These are phyloP conservation scores for Termitomyces sp. DNA, from an alignment of 1,284 basidiomycete species.

Conservation along the genomic window DNA sequence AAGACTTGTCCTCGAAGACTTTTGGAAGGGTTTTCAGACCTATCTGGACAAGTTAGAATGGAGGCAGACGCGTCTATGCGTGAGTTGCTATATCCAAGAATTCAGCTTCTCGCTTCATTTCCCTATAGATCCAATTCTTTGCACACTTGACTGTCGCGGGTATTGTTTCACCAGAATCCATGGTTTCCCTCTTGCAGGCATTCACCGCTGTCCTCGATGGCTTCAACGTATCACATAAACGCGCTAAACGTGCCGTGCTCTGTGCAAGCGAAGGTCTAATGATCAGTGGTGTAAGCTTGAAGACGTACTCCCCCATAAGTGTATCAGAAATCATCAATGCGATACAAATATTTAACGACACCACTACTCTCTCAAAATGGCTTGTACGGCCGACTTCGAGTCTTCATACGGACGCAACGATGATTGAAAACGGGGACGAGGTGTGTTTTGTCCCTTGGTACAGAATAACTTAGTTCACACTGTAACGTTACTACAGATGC, in stretches of 20 bases:
- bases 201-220: slow-evolving; percentile 86
- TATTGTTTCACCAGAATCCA: slow-evolving; percentile 70
- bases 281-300: slow-evolving; percentile 60
- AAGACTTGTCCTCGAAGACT: slow-evolving; percentile 78
- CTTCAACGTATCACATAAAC: slow-evolving; percentile 82
- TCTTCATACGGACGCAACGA: slow-evolving; percentile 39
- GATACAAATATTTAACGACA: slow-evolving; percentile 63
- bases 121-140: slow-evolving; percentile 79
- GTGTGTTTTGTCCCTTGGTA: slow-evolving; percentile 29
- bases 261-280: slow-evolving; percentile 87
- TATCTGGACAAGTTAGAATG: slow-evolving; percentile 84
- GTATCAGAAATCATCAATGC: slow-evolving; percentile 61
- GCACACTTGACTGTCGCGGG: slow-evolving; percentile 76
- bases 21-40: slow-evolving; percentile 81
- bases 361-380: slow-evolving; percentile 49
- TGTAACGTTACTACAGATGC: slow-evolving; percentile 39
- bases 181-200: slow-evolving; percentile 74
- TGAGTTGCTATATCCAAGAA: slow-evolving; percentile 37
- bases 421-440: slow-evolving; percentile 54
- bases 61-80: slow-evolving; percentile 82
- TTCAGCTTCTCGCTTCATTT: slow-evolving; percentile 1
- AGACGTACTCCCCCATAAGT: slow-evolving; percentile 43
- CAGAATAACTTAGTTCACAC: background rate
- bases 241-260: slow-evolving; percentile 79
- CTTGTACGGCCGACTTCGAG: slow-evolving; percentile 56